These are phyloP conservation scores for Drechslerella coelobrocha DNA, from an alignment of 2,329 filamentous ascomycete species.

Conservation along the genomic window DNA sequence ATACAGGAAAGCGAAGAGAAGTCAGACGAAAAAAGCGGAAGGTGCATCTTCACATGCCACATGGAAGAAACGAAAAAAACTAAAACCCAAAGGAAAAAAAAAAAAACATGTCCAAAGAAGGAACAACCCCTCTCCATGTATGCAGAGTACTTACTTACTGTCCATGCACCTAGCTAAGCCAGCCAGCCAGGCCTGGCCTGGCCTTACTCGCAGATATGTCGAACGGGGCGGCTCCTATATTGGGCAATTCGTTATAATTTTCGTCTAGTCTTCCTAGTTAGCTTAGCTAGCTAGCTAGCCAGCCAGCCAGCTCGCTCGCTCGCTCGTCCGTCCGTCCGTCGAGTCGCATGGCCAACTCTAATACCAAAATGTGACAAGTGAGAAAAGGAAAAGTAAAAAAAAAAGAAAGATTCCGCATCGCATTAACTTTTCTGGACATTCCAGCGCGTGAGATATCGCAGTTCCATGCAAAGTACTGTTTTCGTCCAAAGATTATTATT, in stretches of 20 bases:
- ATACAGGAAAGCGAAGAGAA: constrained; percentile 16
- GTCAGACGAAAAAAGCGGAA: constrained; percentile 12
- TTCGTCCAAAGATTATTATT: not conserved
- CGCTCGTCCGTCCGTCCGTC: constrained; percentile 11
- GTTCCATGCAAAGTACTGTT: not conserved
- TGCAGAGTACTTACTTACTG: constrained; percentile 15
- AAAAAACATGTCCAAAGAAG: constrained; percentile 1
- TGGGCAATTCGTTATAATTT: too few relatives aligned
- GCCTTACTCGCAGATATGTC: too few relatives aligned
- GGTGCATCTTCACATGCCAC: constrained; percentile 45
- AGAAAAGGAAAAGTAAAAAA: not conserved
- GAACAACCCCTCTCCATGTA: constrained; percentile 9
- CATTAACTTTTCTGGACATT: not conserved
- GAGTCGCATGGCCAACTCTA: constrained; percentile 1
- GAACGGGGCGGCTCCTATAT: too few relatives aligned
- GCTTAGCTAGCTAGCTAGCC: not conserved
- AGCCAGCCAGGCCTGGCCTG: not conserved
- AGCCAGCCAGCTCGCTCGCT: not conserved
- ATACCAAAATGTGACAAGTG: too few relatives aligned
- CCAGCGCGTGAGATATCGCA: not conserved
- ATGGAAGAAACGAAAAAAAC: constrained; percentile 7
- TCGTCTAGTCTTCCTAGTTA: constrained; percentile 29
- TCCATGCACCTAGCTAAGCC: too few relatives aligned
- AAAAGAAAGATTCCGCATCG: constrained; percentile 7
- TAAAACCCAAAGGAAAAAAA: not conserved